Evolutionary conservation across 2,329 filamentous ascomycete species (phyloP).

Genomic region (Leptosphaerulina australis): DNA sequence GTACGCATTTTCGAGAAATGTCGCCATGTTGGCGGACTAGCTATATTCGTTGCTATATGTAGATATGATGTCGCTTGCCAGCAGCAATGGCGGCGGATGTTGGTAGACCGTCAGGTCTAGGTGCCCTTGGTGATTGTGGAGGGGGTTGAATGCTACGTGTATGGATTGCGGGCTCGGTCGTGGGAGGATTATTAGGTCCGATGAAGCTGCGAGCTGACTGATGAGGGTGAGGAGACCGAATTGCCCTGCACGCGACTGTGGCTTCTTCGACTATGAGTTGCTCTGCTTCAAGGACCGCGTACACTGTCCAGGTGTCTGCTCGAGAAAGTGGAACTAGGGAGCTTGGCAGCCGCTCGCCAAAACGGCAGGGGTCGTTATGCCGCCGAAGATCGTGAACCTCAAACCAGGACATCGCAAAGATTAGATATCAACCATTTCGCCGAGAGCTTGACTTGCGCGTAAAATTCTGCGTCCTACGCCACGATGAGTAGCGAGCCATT

Average conservation of each 20-base stretch:
- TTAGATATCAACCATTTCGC: conserved; percentile 11
- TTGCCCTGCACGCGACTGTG: conserved; percentile 27
- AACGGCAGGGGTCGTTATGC: conserved; percentile 31
- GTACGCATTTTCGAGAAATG: conserved; percentile 93
- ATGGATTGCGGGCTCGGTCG: conserved; percentile 28
- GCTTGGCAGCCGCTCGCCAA: conserved; percentile 26
- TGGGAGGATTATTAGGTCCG: conserved; percentile 7
- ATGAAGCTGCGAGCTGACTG: conserved; percentile 22
- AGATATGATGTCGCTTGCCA: conserved; percentile 10
- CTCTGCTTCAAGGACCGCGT: conserved; percentile 35
- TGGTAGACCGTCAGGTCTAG: conserved; percentile 37
- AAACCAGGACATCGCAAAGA: conserved; percentile 12
- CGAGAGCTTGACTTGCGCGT: background rate
- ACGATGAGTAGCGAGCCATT: conserved; percentile 81
- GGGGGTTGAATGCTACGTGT: conserved; percentile 47
- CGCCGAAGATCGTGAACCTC: conserved; percentile 32
- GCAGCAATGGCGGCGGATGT: conserved; percentile 35
- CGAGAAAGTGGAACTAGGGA: conserved; percentile 41
- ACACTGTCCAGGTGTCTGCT: conserved; percentile 47
- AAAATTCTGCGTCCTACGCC: conserved; percentile 15
- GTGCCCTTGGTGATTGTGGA: conserved; percentile 37
- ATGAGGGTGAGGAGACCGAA: conserved; percentile 16
- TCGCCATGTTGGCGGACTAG: conserved; percentile 72
- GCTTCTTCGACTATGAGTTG: conserved; percentile 26
- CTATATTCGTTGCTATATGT: conserved; percentile 8